Base-by-base conservation (phyloP, 495 filamentous ascomycete species). In the Penicillium odoratum region DNA sequence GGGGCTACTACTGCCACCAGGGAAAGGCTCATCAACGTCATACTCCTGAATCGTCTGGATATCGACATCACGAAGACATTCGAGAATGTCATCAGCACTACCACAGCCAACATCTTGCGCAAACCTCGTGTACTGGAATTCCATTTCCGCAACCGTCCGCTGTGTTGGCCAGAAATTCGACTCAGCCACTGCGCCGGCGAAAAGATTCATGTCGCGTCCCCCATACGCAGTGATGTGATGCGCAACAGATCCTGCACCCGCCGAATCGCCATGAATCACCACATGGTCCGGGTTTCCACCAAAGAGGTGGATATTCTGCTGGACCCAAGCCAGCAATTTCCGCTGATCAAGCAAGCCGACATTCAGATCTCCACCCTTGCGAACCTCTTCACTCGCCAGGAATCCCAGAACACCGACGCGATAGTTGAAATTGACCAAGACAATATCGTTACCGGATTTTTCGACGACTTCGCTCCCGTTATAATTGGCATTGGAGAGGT, bases 391-490 rank as follows among this genome's bases (percentile, higher is more conserved):
- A 58, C 85, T 82, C 0, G 88, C 85, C 0, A 91, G 76, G 57
- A 90, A 91, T 0, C 89, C 89, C 58, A 83, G 83, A 0, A 83
- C 72, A 0, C 88, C 87, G n/a, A 91, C 85, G 1, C 89, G 84
- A 61, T 91, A 91, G 62, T 91, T 92, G 72, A 91, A 85, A 57
- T 83, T 87, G 7, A 93, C 84, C 36, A 90, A 74, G 7, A 93
- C 74, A 46, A 91, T 80, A 8, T 62, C 60, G 28, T 68, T 59
- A 1, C 74, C 78, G 0, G 83, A 84, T 31, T 78, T 76, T 44
- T 75, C 46, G 4, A 91, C 77, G 0, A 90, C 78, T 7, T 74
- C 69, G 6, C 74, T 81, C 2, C 83, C 87, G 59, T 91, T 84
- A 69, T 78, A 84, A 69, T 90, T 88, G 1, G 80, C 74, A 65